These are phyloP conservation scores for Canavalia gladiata DNA, from an alignment of 306 rosid species.

Conservation along the genomic window DNA sequence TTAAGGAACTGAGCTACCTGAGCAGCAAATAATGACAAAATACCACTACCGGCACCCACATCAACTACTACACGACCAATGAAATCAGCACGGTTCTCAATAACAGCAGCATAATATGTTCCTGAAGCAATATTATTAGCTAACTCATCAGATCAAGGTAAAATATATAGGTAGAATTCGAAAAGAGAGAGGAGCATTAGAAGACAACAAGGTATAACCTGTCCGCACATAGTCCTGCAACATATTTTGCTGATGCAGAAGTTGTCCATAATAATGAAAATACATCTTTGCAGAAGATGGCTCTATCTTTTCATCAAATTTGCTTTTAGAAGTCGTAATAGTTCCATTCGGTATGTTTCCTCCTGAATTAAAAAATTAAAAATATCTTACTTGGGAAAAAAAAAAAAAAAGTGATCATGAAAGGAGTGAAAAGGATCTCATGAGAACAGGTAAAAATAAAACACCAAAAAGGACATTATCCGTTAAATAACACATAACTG, in stretches of 20 bases:
- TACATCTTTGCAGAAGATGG: conserved; percentile 96
- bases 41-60: conserved; percentile 99
- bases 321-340: conserved; percentile 66
- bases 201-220: conserved; percentile 60
- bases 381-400: conserved; percentile 9
- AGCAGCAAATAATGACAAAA: conserved; percentile 96
- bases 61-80: conserved; percentile 90
- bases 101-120: conserved; percentile 89
- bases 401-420: not conserved
- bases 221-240: conserved; percentile 97
- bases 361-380: conserved; percentile 55
- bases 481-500: not conserved
- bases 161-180: conserved; percentile 24
- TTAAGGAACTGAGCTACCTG: conserved; percentile 68
- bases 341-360: conserved; percentile 68
- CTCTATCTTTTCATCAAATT: conserved; percentile 93
- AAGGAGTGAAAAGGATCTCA: conserved; percentile 4
- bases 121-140: conserved; percentile 58
- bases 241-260: conserved; percentile 96
- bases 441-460: conserved; percentile 16
- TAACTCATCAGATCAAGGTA: conserved; percentile 25
- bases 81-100: conserved; percentile 90
- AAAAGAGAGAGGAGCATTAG: conserved; percentile 4
- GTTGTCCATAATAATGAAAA: conserved; percentile 96
- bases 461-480: not conserved